Evolutionary conservation across 768 basidiomycete species (phyloP).

Genomic region (Mycena belliarum): DNA sequence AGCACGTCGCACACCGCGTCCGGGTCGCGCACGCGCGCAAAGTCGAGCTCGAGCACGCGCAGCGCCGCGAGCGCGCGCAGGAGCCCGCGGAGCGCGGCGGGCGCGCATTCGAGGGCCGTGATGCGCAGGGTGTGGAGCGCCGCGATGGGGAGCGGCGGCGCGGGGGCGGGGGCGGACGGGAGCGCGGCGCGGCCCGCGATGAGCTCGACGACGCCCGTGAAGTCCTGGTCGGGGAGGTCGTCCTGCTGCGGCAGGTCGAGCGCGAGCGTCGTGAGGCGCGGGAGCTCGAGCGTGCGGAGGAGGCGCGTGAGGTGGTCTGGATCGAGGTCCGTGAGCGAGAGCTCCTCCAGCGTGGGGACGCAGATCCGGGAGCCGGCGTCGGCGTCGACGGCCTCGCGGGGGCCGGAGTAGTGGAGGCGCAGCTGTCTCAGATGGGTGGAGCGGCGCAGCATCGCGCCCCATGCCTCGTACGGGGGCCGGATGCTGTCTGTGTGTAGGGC

Average conservation of each 20-base stretch:
- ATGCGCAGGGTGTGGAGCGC: constrained; percentile 40
- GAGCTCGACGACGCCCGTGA: constrained; percentile 45
- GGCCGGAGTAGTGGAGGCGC: constrained; percentile 62
- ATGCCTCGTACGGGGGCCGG: constrained; percentile 54
- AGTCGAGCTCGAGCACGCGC: constrained; percentile 44
- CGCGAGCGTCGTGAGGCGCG: constrained; percentile 43
- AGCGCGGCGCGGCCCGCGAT: constrained; percentile 25
- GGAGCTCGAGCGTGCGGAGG: constrained; percentile 47
- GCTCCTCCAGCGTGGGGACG: constrained; percentile 41
- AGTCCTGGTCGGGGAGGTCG: constrained; percentile 58
- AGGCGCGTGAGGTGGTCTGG: constrained; percentile 51
- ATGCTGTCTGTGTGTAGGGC: constrained; percentile 62
- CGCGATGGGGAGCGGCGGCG: constrained; percentile 29
- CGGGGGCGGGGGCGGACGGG: constrained; percentile 24
- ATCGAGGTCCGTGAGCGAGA: constrained; percentile 58
- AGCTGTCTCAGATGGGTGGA: constrained; percentile 50
- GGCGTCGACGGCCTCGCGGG: constrained; percentile 31
- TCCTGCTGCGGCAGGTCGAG: constrained; percentile 59
- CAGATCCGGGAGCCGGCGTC: constrained; percentile 31
- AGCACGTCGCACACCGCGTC: constrained; percentile 35
- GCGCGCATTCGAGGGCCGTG: constrained; percentile 44
- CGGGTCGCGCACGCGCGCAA: constrained; percentile 32
- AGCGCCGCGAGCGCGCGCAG: constrained; percentile 36
- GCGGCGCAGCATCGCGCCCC: constrained; percentile 53
- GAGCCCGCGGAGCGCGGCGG: constrained; percentile 35